Percentiles rank a stretch among this genome's conserved stretches.
Evolutionary conservation across 2,329 filamentous ascomycete genomes (phyloP).

Genomic region (Nakataea oryzae): DNA sequence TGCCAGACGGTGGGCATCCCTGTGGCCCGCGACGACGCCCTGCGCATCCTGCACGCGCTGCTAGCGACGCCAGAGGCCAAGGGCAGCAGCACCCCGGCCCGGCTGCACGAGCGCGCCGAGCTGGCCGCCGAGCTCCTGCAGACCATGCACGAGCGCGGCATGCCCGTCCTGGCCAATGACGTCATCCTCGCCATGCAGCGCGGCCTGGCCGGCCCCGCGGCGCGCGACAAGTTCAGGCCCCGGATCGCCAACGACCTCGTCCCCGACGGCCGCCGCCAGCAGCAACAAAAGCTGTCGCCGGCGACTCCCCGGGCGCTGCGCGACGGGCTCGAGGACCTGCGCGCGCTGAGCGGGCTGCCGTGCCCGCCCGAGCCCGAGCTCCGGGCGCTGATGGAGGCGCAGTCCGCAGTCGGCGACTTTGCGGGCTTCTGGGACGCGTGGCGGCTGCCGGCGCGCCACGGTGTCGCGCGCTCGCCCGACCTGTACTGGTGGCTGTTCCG

Average conservation of each 20-base stretch:
- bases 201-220: slow-evolving; percentile 15
- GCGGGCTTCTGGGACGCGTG: slow-evolving; percentile 51
- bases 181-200: slow-evolving; percentile 40
- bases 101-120: slow-evolving; percentile 18
- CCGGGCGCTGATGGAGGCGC: slow-evolving; percentile 31
- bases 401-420: slow-evolving; percentile 39
- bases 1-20: slow-evolving; percentile 26
- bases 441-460: slow-evolving; percentile 40
- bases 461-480: slow-evolving; percentile 32
- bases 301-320: slow-evolving; percentile 19
- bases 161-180: slow-evolving; percentile 30
- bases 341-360: slow-evolving; percentile 24
- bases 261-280: slow-evolving; percentile 15
- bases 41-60: slow-evolving; percentile 26
- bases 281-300: neutral
- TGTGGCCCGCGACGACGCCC: slow-evolving; percentile 22
- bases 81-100: slow-evolving; percentile 9
- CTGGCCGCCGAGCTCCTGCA: slow-evolving; percentile 32
- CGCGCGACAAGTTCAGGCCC: neutral
- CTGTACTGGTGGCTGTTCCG: slow-evolving; percentile 47
- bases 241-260: slow-evolving; percentile 19
- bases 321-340: slow-evolving; percentile 28
- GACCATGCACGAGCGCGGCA: slow-evolving; percentile 33
- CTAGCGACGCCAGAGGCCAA: slow-evolving; percentile 14
- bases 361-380: slow-evolving; percentile 26